Conservation (phyloP, 306 rosid genomes). For the Quercus ilex region DNA sequence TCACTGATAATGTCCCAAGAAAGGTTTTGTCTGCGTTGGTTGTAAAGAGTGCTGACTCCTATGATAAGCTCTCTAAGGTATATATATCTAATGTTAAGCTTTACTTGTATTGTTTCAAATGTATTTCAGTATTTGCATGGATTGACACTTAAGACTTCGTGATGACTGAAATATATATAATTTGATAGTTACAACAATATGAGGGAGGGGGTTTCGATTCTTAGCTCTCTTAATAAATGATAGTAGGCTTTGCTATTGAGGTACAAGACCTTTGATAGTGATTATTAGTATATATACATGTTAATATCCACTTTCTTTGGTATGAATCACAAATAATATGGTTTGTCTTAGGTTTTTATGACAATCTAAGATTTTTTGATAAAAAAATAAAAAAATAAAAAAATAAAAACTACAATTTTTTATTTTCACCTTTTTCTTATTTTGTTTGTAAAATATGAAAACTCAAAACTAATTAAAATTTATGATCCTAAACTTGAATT, state of each 20-base stretch:
- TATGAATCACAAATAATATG: background rate
- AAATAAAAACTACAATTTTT: background rate
- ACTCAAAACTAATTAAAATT: background rate
- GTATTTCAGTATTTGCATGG: too few species aligned
- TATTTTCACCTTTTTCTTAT: background rate
- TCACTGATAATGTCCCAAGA: constrained; percentile 46
- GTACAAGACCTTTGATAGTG: too few species aligned
- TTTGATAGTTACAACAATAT: too few species aligned
- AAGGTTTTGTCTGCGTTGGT: constrained; percentile 53
- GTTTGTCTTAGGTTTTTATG: background rate
- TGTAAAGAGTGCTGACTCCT: constrained; percentile 79
- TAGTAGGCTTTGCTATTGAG: too few species aligned
- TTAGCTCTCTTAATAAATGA: too few species aligned
- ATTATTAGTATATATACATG: background rate
- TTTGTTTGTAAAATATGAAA: background rate
- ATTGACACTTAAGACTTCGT: too few species aligned
- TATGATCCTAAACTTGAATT: background rate
- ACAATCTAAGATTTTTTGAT: too few species aligned
- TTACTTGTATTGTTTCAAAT: background rate
- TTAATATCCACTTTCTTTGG: background rate
- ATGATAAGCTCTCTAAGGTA: constrained; percentile 73
- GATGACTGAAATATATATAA: too few species aligned
- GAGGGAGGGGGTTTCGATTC: too few species aligned
- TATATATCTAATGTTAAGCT: background rate
- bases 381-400: too few species aligned